phyloP scores from a whole-genome alignment of 2,329 filamentous ascomycete genomes.

The Stachybotrys chlorohalonatus region DNA sequence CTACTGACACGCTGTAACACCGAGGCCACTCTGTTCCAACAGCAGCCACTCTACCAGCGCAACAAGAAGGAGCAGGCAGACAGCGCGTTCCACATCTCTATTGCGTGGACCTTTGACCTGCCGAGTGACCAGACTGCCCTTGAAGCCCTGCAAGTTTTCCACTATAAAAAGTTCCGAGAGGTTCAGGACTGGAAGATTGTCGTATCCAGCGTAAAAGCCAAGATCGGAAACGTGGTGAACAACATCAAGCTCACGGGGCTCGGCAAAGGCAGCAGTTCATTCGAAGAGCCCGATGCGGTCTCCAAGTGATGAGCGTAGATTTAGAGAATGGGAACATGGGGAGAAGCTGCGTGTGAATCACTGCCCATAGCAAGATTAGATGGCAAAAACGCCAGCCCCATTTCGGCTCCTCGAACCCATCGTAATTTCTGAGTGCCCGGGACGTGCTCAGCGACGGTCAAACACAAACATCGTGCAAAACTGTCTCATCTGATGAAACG shows the following conservation, averaged over 20 bases:
- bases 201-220: conserved; percentile 59
- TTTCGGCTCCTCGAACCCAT: too few species aligned
- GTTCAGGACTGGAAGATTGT: conserved; percentile 36
- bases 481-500: too few species aligned
- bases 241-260: conserved; percentile 28
- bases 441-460: too few species aligned
- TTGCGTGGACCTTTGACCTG: conserved; percentile 68
- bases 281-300: neutral
- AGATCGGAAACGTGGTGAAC: conserved; percentile 63
- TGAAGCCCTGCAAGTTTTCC: conserved; percentile 14
- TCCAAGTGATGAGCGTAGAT: neutral
- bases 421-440: too few species aligned
- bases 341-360: too few species aligned
- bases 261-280: neutral
- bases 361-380: too few species aligned
- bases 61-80: conserved; percentile 12
- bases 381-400: too few species aligned
- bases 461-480: too few species aligned
- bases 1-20: conserved; percentile 62
- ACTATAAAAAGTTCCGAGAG: conserved; percentile 11
- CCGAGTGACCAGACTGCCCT: conserved; percentile 32
- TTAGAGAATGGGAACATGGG: neutral
- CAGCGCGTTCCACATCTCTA: conserved; percentile 71
- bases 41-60: conserved; percentile 60
- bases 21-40: conserved; percentile 47